Base-by-base conservation (phyloP, 139 green algal genomes). In the Chlamydomonas eustigma region DNA sequence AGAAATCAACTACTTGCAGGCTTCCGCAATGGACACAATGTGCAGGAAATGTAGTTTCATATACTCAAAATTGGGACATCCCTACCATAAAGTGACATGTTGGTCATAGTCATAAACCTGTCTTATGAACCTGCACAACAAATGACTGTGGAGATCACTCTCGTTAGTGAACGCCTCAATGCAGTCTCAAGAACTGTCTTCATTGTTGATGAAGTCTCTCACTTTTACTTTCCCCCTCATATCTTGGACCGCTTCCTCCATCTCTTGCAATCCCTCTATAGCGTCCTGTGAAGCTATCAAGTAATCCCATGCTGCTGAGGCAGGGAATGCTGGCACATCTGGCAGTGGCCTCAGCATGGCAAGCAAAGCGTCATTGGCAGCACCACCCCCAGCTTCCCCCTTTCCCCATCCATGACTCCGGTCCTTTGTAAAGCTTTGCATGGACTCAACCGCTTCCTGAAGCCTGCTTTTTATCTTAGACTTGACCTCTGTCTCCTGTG, bases 241-340 rank as follows among this genome's bases (percentile, higher is more conserved):
- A 6, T n/a, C 31, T 4, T 38, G 6, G 18, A 72, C 3, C 4
- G 28, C 31, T 5, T 12, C 30, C 18, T 72, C 65, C 31, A 72
- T 32, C 25, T 72, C 4, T 18, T 25, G 3, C n/a, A 72, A 22
- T 4, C 65, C 65, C 4, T 34, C 65, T 5, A 72, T 5, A 34
- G 5, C 34, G 33, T 39, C 65, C 65, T 72, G 65, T 4, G 65
- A 4, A 38, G 65, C 65, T 34, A 72, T 34, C 65, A 72, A 12
- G 31, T 72, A 72, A 18, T 72, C 65, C 65, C 65, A 72, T 38
- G 65, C 65, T 3, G 65, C 65, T 25, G 65, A 72, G 65, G 65
- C 39, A 18, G 65, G 65, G 65, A 72, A 72, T 4, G 65, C 65
- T 4, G 28, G 65, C 5, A 24, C 33, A 18, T 18, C n/a, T 34